Base-by-base conservation (phyloP, 2,329 filamentous ascomycete genomes). In the Ophiocordyceps robertsii region DNA sequence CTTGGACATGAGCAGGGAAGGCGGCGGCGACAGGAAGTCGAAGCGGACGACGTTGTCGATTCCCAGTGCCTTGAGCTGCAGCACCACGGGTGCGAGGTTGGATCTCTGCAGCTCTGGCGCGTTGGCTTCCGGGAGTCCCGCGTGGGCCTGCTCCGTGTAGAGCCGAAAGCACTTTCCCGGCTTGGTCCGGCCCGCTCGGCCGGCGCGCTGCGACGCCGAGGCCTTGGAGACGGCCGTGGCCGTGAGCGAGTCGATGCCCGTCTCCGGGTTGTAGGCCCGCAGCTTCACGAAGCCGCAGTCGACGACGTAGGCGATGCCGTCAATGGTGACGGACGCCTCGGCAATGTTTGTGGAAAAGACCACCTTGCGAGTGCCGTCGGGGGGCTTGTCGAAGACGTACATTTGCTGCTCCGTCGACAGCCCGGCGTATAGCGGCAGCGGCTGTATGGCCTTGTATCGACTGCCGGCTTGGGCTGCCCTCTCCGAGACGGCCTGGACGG, bases 321-420 rank as follows among this genome's bases (percentile, higher is more conserved):
- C 82, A 43, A 96, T 93, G 14, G 92, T 96, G 37, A 98, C 83
- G 2, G 87, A 95, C 5, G 92, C 90, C 66, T 98, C 92, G 12
- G 92, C 88, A 49, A 96, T 95, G 57, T 96, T 96, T 45, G 92
- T 96, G 4, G 86, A 83, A 50, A 95, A 81, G 31, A 98, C 84
- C 33, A 95, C 84, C 57, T 96, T 96, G 36, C 92, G 76, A 1
- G 81, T 89, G 45, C 89, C 82, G 46, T 85, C 80, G 0, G 85
- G 79, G 2, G 88, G 69, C 42, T 83, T 79, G 53, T 95, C 87
- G 57, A 96, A 96, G 35, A 96, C 83, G 50, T 89, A 89, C 78
- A 95, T 90, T 57, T 96, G 92, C 55, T 95, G 81, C 49, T 95
- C 89, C 9, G 83, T 87, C 2, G 87, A 78, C 6, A 96, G 72